Evolutionary conservation across 192 early-diverging fungal species (phyloP), one percentile per base, ranked within the genome.

Genomic region (Coemansia umbellata): DNA sequence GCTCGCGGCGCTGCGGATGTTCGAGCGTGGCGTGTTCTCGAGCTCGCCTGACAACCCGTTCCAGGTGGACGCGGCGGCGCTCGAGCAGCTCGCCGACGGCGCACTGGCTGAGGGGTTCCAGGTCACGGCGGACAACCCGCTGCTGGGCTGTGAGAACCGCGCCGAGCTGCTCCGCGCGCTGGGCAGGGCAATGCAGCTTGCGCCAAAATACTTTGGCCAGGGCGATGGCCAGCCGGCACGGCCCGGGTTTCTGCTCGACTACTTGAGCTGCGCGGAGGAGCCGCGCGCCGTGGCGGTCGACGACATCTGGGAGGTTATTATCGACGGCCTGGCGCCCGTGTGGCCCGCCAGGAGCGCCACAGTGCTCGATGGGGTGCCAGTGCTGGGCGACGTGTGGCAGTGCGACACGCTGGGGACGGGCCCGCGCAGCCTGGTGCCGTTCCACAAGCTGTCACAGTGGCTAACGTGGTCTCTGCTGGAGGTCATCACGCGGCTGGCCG

Each of bases 361-460:
- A 3, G 54, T 75, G 26, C 59, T 95, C n/a, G 71, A 85, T 54
- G 91, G 87, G 13, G 75, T 84, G 4, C 78, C 86, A 4, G n/a
- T n/a, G n/a, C 52, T 97, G 43, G 94, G 94, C 15, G 94, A 97
- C 61, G 93, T 94, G 32, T 96, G 94, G 94, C 85, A 85, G 11
- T 92, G 81, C 32, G 59, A 77, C 18, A 73, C 83, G 5, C 62
- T 94, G 13, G 55, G 50, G 11, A 26, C 54, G 13, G 56, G 14
- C 18, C 40, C 41, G 23, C 73, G 82, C 19, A 55, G 70, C 21
- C 69, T 90, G 31, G 86, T 92, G 15, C 75, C 87, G 13, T 93
- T 95, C 71, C 91, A 97, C 71, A 97, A 97, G 55, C 81, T 97
- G 37, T 91, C 92, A 5, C 94, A 97, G 64, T 97, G 94, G 94